Percentiles rank a stretch among this genome's conserved stretches.
Evolutionary conservation across 192 early-diverging fungal species (phyloP).

Genomic region (Piromyces sp.): DNA sequence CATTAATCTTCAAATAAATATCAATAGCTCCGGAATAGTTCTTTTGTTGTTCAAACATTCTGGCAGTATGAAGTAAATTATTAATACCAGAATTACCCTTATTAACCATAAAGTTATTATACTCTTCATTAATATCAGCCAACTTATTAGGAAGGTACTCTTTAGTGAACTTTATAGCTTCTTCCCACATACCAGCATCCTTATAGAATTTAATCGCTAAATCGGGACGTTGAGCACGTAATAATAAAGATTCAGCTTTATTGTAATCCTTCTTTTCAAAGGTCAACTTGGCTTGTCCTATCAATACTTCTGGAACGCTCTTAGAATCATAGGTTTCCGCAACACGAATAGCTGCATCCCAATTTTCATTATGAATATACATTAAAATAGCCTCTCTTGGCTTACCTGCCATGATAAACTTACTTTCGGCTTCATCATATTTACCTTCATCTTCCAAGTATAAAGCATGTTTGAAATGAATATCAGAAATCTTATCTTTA

Average conservation of each 20-base stretch:
- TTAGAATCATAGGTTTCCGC: constrained; percentile 36
- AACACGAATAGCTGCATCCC: constrained; percentile 35
- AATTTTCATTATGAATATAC: constrained; percentile 46
- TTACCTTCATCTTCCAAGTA: constrained; percentile 19
- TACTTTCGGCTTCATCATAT: constrained; percentile 40
- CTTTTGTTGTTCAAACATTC: constrained; percentile 32
- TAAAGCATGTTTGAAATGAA: constrained; percentile 50
- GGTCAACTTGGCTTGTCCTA: constrained; percentile 35
- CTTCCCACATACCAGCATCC: constrained; percentile 37
- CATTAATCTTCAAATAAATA: constrained; percentile 35
- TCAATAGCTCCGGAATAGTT: constrained; percentile 37
- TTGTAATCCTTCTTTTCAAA: constrained; percentile 36
- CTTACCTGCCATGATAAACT: constrained; percentile 24
- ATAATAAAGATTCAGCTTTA: constrained; percentile 31
- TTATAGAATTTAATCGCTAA: constrained; percentile 40
- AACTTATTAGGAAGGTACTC: constrained; percentile 34
- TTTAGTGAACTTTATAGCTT: constrained; percentile 37
- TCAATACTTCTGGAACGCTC: constrained; percentile 31
- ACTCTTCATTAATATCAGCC: constrained; percentile 30
- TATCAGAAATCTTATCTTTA: constrained; percentile 37
- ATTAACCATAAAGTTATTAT: constrained; percentile 20
- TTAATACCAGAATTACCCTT: constrained; percentile 17
- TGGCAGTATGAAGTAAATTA: constrained; percentile 29
- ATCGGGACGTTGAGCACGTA: constrained; percentile 41
- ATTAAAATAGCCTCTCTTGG: constrained; percentile 6